A percentile compares a stretch with the other conserved stretches of the same genome.
Evolutionary conservation across 108 stramenopile species (phyloP).

Genomic region (Skeletonema grethae): DNA sequence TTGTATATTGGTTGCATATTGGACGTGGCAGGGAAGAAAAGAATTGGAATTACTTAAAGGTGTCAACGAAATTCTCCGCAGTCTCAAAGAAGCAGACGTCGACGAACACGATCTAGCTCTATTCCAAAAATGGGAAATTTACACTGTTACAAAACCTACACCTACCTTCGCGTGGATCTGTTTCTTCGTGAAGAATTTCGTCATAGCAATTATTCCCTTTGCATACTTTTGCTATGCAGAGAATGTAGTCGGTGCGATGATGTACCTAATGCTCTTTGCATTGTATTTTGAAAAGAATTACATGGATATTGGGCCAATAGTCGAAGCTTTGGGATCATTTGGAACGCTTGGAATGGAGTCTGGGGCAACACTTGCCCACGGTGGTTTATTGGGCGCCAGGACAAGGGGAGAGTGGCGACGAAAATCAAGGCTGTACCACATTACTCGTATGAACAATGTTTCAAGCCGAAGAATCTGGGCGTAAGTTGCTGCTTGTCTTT

Average conservation of each 20-base stretch:
- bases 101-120: conserved; percentile 1
- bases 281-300: conserved; percentile 14
- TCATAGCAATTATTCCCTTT: conserved; percentile 5
- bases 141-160: conserved; percentile 9
- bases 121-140: conserved; percentile 14
- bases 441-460: background rate
- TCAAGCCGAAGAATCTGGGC: background rate
- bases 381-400: background rate
- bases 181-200: background rate
- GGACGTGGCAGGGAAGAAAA: conserved; percentile 3
- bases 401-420: background rate
- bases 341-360: background rate
- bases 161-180: background rate
- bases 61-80: no score
- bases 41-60: background rate
- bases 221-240: conserved; percentile 8
- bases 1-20: background rate
- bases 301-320: conserved; percentile 1
- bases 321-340: conserved; percentile 4
- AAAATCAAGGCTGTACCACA: background rate
- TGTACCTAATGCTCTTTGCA: conserved; percentile 10
- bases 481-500: no score
- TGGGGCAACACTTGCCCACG: background rate
- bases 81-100: background rate
- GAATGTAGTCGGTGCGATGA: conserved; percentile 19